Conservation (phyloP, 1,284 basidiomycete species). For the Dichomitus squalens region DNA sequence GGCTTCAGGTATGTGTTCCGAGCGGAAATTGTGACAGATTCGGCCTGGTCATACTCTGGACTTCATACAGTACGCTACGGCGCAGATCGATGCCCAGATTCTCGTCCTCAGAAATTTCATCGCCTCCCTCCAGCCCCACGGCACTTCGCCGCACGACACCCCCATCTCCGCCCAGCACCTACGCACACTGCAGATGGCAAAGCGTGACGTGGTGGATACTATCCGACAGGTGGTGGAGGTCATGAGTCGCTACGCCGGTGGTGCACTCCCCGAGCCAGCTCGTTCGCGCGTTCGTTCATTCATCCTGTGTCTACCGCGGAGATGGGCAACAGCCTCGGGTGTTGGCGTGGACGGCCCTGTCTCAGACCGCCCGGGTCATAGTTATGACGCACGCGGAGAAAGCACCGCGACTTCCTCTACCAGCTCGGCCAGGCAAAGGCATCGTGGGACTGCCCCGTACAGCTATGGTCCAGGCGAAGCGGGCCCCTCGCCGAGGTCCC, state of each 20-base stretch:
- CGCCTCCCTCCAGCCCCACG: constrained; percentile 60
- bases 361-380: neutral
- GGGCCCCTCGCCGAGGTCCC: constrained; percentile 33
- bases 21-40: neutral
- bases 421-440: constrained; percentile 7
- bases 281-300: constrained; percentile 76
- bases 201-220: constrained; percentile 83
- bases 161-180: constrained; percentile 56
- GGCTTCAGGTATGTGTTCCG: constrained; percentile 72
- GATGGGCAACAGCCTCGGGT: constrained; percentile 60
- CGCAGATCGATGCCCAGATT: constrained; percentile 88
- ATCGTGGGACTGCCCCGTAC: constrained; percentile 29
- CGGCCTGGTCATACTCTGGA: neutral
- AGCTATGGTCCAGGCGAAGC: constrained; percentile 33
- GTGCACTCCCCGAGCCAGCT: constrained; percentile 84
- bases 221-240: constrained; percentile 89
- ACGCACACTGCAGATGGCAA: constrained; percentile 71
- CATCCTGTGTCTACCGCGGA: constrained; percentile 79
- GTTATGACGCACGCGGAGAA: constrained; percentile 19
- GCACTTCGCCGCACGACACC: constrained; percentile 36
- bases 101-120: constrained; percentile 83
- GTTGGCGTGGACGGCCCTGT: constrained; percentile 11
- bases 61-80: constrained; percentile 73
- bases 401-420: constrained; percentile 12
- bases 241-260: constrained; percentile 84